phyloP scores from a whole-genome alignment of 805 yeast species.

The Teunomyces barrocoloradensis region DNA sequence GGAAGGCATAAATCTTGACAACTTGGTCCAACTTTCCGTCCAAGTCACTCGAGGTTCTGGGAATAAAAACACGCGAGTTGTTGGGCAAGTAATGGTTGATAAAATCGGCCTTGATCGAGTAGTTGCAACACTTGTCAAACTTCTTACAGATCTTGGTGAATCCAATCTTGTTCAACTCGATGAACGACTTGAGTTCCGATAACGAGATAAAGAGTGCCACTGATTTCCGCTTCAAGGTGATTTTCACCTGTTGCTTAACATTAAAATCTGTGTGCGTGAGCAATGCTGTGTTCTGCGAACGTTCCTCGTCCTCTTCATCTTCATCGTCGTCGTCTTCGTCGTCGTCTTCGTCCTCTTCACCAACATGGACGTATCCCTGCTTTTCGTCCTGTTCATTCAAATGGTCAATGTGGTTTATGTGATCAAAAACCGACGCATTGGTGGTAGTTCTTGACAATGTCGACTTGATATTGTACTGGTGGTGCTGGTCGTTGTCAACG shows the following conservation, averaged over 20 bases:
- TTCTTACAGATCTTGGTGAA: conserved; percentile 87
- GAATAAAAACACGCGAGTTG: conserved; percentile 57
- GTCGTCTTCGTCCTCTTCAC: conserved; percentile 12
- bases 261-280: conserved; percentile 49
- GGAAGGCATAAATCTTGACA: conserved; percentile 52
- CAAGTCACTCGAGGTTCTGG: conserved; percentile 32
- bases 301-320: conserved; percentile 24
- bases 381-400: conserved; percentile 18
- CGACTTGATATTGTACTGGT: conserved; percentile 16
- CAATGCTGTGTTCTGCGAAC: conserved; percentile 44
- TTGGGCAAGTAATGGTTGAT: conserved; percentile 42
- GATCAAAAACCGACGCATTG: conserved; percentile 26
- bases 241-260: conserved; percentile 48
- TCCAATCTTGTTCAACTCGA: conserved; percentile 85
- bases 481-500: conserved; percentile 17
- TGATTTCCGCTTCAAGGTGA: conserved; percentile 66
- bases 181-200: conserved; percentile 78
- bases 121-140: conserved; percentile 78
- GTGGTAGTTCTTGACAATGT: conserved; percentile 21
- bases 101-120: conserved; percentile 59
- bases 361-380: conserved; percentile 9
- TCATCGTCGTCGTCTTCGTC: conserved; percentile 37
- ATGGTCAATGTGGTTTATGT: conserved; percentile 17
- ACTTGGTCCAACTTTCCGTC: conserved; percentile 53
- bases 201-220: conserved; percentile 67